These are phyloP conservation scores for Curvularia sp. DNA, from an alignment of 2,329 filamentous ascomycete species.

Conservation along the genomic window DNA sequence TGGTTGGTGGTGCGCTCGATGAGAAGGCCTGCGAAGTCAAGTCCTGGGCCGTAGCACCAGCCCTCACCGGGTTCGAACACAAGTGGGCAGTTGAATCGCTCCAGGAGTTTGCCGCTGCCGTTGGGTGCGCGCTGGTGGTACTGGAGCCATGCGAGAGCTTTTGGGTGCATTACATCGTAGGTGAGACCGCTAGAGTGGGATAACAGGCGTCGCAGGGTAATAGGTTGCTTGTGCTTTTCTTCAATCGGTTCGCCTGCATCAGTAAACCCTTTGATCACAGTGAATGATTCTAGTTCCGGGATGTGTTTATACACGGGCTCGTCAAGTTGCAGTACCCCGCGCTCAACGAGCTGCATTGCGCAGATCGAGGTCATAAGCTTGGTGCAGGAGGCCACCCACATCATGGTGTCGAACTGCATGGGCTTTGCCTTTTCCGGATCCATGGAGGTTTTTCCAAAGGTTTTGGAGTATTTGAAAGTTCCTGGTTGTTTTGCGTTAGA, in stretches of 20 bases:
- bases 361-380: conserved; percentile 49
- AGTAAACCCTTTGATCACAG: conserved; percentile 37
- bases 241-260: conserved; percentile 35
- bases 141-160: conserved; percentile 50
- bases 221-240: conserved; percentile 30
- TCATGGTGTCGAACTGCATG: conserved; percentile 36
- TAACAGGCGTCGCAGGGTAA: conserved; percentile 52
- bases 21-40: conserved; percentile 59
- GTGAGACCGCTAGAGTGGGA: conserved; percentile 59
- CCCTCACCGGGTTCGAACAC: conserved; percentile 55
- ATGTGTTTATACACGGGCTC: conserved; percentile 43
- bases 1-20: conserved; percentile 53
- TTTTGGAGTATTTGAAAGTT: conserved; percentile 46
- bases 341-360: conserved; percentile 46
- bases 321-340: conserved; percentile 41
- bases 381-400: conserved; percentile 52
- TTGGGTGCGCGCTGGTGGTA: conserved; percentile 35
- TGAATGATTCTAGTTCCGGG: conserved; percentile 39
- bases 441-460: conserved; percentile 45
- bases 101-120: conserved; percentile 54
- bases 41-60: conserved; percentile 58
- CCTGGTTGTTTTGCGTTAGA: conserved; percentile 29
- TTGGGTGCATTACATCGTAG: conserved; percentile 54
- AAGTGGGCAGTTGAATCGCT: conserved; percentile 49
- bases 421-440: conserved; percentile 28